Evolutionary conservation across 306 rosid genomes (phyloP).

Genomic region (Cucumis sativus): DNA sequence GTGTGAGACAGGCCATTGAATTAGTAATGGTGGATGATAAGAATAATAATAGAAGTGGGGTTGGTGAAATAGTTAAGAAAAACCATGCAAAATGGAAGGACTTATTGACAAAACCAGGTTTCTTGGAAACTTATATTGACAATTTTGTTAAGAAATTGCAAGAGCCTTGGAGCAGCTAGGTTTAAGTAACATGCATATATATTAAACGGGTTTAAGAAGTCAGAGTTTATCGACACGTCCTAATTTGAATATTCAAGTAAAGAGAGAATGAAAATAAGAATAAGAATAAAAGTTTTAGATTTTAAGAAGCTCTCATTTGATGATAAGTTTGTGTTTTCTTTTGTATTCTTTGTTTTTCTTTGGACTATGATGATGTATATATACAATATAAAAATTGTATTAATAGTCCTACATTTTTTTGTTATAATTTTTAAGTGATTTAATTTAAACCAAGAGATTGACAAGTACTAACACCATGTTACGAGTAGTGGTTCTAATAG

Average conservation of each 20-base stretch:
- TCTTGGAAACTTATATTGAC: conserved; percentile 30
- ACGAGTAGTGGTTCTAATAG: no score
- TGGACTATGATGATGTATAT: no score
- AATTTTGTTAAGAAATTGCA: conserved; percentile 17
- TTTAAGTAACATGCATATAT: no score
- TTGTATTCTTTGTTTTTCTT: no score
- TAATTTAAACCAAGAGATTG: no score
- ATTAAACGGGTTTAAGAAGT: not conserved
- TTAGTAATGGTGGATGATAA: conserved; percentile 36
- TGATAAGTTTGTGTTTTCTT: not conserved
- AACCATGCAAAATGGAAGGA: conserved; percentile 32
- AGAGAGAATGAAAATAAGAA: not conserved
- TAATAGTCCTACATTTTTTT: no score
- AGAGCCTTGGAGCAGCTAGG: not conserved
- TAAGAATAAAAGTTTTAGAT: not conserved
- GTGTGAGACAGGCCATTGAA: conserved; percentile 29
- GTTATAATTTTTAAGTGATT: no score
- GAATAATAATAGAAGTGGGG: conserved; percentile 15
- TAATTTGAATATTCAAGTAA: no score
- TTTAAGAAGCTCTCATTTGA: not conserved
- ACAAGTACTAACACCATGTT: no score
- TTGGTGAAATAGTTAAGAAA: conserved; percentile 23
- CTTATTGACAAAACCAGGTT: not conserved
- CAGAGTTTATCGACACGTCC: not conserved
- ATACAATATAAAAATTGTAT: no score